Conservation (phyloP, 306 rosid species). For the Cucumis melo region DNA sequence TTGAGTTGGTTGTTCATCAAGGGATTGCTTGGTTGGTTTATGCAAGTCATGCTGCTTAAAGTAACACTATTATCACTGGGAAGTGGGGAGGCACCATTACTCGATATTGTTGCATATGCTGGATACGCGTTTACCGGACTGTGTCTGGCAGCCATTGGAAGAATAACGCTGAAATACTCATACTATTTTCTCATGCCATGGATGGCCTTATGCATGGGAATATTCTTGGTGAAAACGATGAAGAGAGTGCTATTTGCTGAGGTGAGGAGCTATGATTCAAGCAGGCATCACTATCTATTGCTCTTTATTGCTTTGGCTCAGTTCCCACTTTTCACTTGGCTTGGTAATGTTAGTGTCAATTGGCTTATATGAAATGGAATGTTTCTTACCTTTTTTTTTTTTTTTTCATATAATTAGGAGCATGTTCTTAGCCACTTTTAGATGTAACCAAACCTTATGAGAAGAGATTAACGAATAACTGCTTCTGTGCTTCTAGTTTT, state of each 20-base stretch:
- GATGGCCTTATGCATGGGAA: conserved; percentile 88
- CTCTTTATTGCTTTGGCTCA: conserved; percentile 81
- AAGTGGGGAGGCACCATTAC: conserved; percentile 71
- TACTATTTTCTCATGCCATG: conserved; percentile 86
- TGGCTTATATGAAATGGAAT: conserved; percentile 48
- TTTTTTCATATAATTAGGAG: neutral
- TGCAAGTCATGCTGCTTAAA: conserved; percentile 71
- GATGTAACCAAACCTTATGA: neutral
- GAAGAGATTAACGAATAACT: neutral
- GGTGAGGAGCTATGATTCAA: conserved; percentile 80
- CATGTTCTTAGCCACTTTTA: neutral
- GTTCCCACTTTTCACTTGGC: conserved; percentile 90
- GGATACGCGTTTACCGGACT: conserved; percentile 76
- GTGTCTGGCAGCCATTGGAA: conserved; percentile 70
- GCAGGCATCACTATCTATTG: conserved; percentile 86
- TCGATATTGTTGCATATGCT: conserved; percentile 76
- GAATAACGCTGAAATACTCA: conserved; percentile 45
- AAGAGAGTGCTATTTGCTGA: conserved; percentile 88
- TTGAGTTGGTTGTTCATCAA: conserved; percentile 85
- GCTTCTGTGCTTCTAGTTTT: neutral
- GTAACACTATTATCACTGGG: conserved; percentile 62
- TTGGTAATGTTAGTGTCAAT: conserved; percentile 75
- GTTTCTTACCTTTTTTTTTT: neutral
- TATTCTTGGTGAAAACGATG: conserved; percentile 90
- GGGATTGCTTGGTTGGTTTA: conserved; percentile 87